Base-by-base conservation (phyloP, 331 rosid species). In the Quercus tomentella region DNA sequence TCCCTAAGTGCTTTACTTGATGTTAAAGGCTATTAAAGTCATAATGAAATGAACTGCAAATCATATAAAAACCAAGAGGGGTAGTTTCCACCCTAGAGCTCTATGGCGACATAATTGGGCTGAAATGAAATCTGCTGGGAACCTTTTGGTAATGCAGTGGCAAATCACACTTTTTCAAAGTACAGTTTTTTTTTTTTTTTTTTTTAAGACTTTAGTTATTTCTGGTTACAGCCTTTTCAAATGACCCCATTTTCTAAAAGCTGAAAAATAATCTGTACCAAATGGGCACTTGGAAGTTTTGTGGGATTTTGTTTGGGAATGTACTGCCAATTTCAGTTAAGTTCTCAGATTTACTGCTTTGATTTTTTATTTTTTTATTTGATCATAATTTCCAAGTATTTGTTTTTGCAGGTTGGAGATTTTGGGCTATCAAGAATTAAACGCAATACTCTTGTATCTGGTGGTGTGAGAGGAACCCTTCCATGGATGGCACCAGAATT, bases 391-490 rank as follows among this genome's bases (percentile, higher is more conserved):
- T 31, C 67, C 33, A 52, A 70, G 14, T 22, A 37, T 76, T 28
- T 58, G 56, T 35, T 82, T 73, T 78, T 56, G 26, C 43, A 91
- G 95, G 95, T 88, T 82, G 91, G 91, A 74, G 92, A 91, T 80
- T 91, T 91, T 82, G 92, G 92, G 72, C 80, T 91, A 82, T 88
- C 92, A 73, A 88, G 92, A 84, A 89, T 91, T 73, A 90, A 90
- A 74, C 89, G 86, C 65, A 90, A 88, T 76, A 91, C 94, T 75
- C 77, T 91, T 43, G 89, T 90, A 76, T 88, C 94, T 63, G 94
- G 94, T 60, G 94, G 94, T 28, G 94, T 90, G 77, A 88, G 94
- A 66, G 94, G 94, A 82, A 88, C 92, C 54, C 94, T 90, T 86
- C 91, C 93, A 78, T 90, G 91, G 93, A 89, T 89, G 90, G 91